These are phyloP conservation scores for Biscutella laevigata DNA, from an alignment of 441 rosid genomes.

Conservation along the genomic window DNA sequence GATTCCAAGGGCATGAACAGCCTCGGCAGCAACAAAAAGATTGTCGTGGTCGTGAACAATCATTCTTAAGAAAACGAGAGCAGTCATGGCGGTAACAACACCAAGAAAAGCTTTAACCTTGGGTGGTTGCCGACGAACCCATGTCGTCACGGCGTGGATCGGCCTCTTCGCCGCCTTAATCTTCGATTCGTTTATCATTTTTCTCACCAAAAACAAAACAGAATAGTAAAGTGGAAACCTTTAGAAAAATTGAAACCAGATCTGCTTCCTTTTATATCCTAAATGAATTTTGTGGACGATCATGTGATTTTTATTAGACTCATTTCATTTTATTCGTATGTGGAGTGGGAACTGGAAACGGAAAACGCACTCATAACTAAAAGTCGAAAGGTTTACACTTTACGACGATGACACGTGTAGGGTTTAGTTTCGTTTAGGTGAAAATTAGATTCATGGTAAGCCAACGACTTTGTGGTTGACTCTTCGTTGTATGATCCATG, in stretches of 20 bases:
- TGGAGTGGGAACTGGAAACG: background rate
- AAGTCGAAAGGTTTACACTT: background rate
- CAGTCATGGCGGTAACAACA: constrained; percentile 33
- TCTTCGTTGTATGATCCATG: constrained; percentile 1
- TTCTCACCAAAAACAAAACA: background rate
- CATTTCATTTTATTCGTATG: background rate
- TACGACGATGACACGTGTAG: constrained; percentile 11
- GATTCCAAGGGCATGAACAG: constrained; percentile 54
- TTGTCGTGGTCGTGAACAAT: constrained; percentile 57
- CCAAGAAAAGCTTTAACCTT: constrained; percentile 45
- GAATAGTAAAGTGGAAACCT: constrained; percentile 5
- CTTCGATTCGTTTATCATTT: background rate
- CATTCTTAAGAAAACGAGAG: constrained; percentile 41
- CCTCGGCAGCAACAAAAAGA: constrained; percentile 52
- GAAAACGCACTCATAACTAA: background rate
- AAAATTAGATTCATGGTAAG: constrained; percentile 22
- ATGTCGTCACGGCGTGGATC: constrained; percentile 43
- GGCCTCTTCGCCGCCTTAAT: constrained; percentile 45
- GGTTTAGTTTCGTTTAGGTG: constrained; percentile 11
- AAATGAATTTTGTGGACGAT: background rate
- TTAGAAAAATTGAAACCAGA: constrained; percentile 9
- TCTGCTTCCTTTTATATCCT: background rate
- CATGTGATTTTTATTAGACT: background rate
- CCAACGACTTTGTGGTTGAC: constrained; percentile 17
- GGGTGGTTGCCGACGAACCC: constrained; percentile 60